A percentile compares a stretch with the other conserved stretches of the same genome.
These are phyloP conservation scores for Gorgonomyces haynaldii DNA, from an alignment of 192 early-diverging fungal species.

Conservation along the genomic window DNA sequence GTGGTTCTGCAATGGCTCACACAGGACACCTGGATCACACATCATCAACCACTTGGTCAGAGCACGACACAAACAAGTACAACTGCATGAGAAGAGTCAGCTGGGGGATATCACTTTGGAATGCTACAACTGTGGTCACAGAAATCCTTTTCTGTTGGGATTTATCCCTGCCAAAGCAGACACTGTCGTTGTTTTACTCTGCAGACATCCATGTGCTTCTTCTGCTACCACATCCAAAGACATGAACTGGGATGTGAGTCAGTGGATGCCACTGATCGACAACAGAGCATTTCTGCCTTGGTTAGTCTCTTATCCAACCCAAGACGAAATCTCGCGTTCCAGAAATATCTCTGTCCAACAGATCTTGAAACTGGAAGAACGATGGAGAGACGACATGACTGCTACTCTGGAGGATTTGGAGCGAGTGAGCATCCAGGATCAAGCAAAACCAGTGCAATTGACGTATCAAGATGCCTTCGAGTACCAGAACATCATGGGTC, in stretches of 20 bases:
- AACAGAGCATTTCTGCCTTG: slow-evolving; percentile 90
- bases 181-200: slow-evolving; percentile 93
- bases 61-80: slow-evolving; percentile 89
- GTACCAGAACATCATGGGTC: slow-evolving; percentile 92
- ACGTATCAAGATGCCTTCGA: slow-evolving; percentile 90
- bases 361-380: slow-evolving; percentile 76
- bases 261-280: slow-evolving; percentile 94
- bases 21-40: slow-evolving; percentile 82
- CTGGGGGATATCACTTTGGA: slow-evolving; percentile 90
- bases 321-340: slow-evolving; percentile 71
- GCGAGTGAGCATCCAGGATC: slow-evolving; percentile 70
- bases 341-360: slow-evolving; percentile 71
- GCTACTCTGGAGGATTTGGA: slow-evolving; percentile 74
- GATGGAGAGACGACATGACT: slow-evolving; percentile 68
- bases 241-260: slow-evolving; percentile 88
- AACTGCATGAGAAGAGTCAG: slow-evolving; percentile 81
- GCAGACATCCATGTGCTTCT: slow-evolving; percentile 89
- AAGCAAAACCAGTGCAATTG: slow-evolving; percentile 71
- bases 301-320: slow-evolving; percentile 84
- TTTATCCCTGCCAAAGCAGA: slow-evolving; percentile 98
- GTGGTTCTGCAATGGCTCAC: slow-evolving; percentile 93
- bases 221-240: slow-evolving; percentile 75
- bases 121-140: slow-evolving; percentile 93
- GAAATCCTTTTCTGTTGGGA: slow-evolving; percentile 91
- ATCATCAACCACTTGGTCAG: slow-evolving; percentile 90